Conservation (phyloP, 371 early-diverging fungal species). For the Blastocladiella emersonii region DNA sequence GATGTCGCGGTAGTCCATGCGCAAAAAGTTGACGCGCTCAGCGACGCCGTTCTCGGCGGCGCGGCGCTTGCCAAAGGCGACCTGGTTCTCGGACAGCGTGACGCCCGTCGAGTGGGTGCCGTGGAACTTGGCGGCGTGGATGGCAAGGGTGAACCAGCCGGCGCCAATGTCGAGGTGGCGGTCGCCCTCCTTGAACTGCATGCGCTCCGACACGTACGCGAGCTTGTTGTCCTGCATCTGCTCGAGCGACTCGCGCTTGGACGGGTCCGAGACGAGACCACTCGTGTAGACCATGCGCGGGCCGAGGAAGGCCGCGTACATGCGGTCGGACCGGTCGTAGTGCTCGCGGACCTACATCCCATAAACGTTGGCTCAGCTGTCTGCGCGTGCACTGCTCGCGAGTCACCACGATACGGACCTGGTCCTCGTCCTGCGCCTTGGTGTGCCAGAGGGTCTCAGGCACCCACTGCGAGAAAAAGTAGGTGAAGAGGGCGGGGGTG, state of each 20-base stretch:
- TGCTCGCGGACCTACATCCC: too few relatives aligned
- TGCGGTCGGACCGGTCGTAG: slow-evolving; percentile 95
- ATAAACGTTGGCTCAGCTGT: too few relatives aligned
- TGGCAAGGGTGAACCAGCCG: slow-evolving; percentile 93
- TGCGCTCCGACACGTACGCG: slow-evolving; percentile 69
- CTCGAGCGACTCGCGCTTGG: slow-evolving; percentile 71
- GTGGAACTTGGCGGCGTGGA: slow-evolving; percentile 77
- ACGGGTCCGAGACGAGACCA: slow-evolving; percentile 67
- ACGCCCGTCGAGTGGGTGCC: slow-evolving; percentile 82
- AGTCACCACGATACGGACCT: too few relatives aligned
- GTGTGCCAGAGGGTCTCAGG: slow-evolving; percentile 91
- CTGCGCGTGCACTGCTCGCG: too few relatives aligned
- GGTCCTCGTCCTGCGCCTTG: slow-evolving; percentile 86
- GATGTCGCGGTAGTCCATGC: slow-evolving; percentile 94
- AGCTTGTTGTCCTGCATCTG: slow-evolving; percentile 90
- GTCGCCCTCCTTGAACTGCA: slow-evolving; percentile 76
- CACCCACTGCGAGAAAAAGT: slow-evolving; percentile 86
- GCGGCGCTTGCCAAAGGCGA: slow-evolving; percentile 69
- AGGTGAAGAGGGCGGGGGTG: slow-evolving; percentile 69
- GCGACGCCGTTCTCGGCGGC: slow-evolving; percentile 70
- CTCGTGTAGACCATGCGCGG: slow-evolving; percentile 90
- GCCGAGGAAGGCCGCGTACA: slow-evolving; percentile 88
- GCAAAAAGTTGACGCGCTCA: slow-evolving; percentile 58
- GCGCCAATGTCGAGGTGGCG: slow-evolving; percentile 92
- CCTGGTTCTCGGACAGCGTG: slow-evolving; percentile 82